A percentile compares a stretch with the other conserved stretches of the same genome.
phyloP scores from a whole-genome alignment of 2,329 filamentous ascomycete species.

The Juglanconis juglandina region DNA sequence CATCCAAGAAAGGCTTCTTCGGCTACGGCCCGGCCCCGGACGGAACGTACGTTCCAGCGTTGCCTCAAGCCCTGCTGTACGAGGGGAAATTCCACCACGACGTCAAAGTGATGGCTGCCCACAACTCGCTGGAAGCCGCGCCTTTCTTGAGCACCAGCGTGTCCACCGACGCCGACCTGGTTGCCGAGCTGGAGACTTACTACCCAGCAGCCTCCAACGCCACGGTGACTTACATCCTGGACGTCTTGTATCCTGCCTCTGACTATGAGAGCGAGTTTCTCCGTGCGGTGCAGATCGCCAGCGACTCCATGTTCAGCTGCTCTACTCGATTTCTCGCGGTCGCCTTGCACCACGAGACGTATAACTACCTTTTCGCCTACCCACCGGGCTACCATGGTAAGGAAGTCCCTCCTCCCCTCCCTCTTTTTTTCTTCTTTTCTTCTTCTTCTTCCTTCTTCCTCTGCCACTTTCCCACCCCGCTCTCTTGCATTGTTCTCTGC shows the following conservation, averaged over 20 bases:
- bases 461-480: too few species aligned
- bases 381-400: conserved; percentile 50
- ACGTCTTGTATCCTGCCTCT: conserved; percentile 33
- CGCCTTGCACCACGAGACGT: conserved; percentile 43
- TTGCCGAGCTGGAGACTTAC: conserved; percentile 31
- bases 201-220: conserved; percentile 20
- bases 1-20: conserved; percentile 25
- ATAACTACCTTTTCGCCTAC: conserved; percentile 50
- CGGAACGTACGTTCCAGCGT: conserved; percentile 26
- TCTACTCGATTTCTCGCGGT: conserved; percentile 48
- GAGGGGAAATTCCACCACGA: conserved; percentile 31
- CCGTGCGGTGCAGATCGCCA: conserved; percentile 37
- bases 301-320: conserved; percentile 47
- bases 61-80: conserved; percentile 26
- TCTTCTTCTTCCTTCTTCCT: too few species aligned
- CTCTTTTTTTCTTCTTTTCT: neutral
- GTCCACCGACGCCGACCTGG: conserved; percentile 36
- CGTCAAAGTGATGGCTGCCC: conserved; percentile 40
- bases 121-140: conserved; percentile 47
- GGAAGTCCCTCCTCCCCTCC: conserved; percentile 40
- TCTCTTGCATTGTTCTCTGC: too few species aligned
- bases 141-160: conserved; percentile 41
- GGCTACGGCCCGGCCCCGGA: conserved; percentile 30
- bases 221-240: conserved; percentile 38
- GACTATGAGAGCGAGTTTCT: conserved; percentile 42